A percentile compares a stretch with the other conserved stretches of the same genome.
phyloP scores from a whole-genome alignment of 441 rosid genomes.

The Cnidoscolus chayamansa region DNA sequence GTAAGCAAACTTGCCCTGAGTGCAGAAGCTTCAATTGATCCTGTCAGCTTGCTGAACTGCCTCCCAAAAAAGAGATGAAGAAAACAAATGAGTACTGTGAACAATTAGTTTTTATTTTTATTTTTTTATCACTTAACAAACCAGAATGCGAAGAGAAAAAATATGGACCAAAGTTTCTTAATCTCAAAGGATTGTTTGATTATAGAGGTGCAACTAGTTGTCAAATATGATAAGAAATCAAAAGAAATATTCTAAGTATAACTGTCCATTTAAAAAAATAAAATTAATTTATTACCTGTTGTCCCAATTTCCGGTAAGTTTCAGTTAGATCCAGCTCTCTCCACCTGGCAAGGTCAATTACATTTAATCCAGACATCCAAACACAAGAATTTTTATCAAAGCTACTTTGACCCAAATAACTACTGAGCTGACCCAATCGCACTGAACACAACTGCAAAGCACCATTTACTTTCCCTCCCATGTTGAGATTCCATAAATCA shows the following conservation, averaged over 20 bases:
- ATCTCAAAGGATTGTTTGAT: not conserved
- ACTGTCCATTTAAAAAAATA: not conserved
- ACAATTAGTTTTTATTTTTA: not conserved
- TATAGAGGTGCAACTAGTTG: not conserved
- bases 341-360: conserved; percentile 81
- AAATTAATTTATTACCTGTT: conserved; percentile 50
- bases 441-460: conserved; percentile 72
- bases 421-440: conserved; percentile 58
- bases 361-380: conserved; percentile 96
- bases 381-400: conserved; percentile 53
- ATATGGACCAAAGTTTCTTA: not conserved
- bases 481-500: conserved; percentile 53
- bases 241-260: not conserved
- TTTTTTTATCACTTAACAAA: not conserved
- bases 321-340: conserved; percentile 67
- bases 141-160: not conserved
- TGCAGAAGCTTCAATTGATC: conserved; percentile 42
- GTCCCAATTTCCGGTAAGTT: conserved; percentile 53
- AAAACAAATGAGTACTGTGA: conserved; percentile 14
- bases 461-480: conserved; percentile 86
- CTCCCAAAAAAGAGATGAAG: conserved; percentile 17
- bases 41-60: conserved; percentile 44
- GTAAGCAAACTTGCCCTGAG: conserved; percentile 71
- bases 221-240: not conserved
- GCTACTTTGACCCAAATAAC: conserved; percentile 42